Evolutionary conservation across 371 early-diverging fungal genomes (phyloP).

Genomic region (Haplosporangium sp.): DNA sequence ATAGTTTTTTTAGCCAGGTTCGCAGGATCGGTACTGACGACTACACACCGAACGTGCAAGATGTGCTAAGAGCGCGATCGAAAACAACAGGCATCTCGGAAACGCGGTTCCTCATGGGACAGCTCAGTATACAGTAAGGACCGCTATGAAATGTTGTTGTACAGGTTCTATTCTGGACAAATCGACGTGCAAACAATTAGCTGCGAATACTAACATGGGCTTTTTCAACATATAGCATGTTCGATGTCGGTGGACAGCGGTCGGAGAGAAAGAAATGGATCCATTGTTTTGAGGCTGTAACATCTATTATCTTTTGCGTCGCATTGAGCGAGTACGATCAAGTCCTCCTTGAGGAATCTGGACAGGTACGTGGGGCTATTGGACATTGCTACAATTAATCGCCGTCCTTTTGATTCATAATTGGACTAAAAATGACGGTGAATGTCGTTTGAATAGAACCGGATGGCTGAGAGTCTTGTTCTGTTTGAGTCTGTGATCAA

Average conservation of each 20-base stretch:
- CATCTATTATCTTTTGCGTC: slow-evolving; percentile 79
- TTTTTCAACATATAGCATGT: slow-evolving; percentile 64
- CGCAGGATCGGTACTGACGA: slow-evolving; percentile 65
- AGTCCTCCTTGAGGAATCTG: slow-evolving; percentile 78
- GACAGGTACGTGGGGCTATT: slow-evolving; percentile 57
- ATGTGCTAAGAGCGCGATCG: slow-evolving; percentile 83
- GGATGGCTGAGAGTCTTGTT: slow-evolving; percentile 81
- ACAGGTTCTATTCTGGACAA: background rate
- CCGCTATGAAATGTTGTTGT: background rate
- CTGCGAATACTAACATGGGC: background rate
- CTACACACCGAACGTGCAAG: slow-evolving; percentile 73
- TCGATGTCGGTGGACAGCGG: slow-evolving; percentile 85
- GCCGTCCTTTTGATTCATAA: background rate
- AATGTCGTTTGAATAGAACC: slow-evolving; percentile 61
- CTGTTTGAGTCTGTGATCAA: slow-evolving; percentile 85
- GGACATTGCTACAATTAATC: background rate
- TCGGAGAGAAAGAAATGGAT: slow-evolving; percentile 96
- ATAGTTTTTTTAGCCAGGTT: slow-evolving; percentile 67
- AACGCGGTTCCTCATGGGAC: slow-evolving; percentile 75
- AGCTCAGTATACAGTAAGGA: slow-evolving; percentile 71
- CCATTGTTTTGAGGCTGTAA: slow-evolving; percentile 91
- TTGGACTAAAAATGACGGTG: background rate
- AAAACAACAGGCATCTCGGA: slow-evolving; percentile 88
- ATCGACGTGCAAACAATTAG: background rate
- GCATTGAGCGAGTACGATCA: slow-evolving; percentile 84